phyloP scores from a whole-genome alignment of 2,329 filamentous ascomycete genomes.

The Myriosclerotinia scirpicola region DNA sequence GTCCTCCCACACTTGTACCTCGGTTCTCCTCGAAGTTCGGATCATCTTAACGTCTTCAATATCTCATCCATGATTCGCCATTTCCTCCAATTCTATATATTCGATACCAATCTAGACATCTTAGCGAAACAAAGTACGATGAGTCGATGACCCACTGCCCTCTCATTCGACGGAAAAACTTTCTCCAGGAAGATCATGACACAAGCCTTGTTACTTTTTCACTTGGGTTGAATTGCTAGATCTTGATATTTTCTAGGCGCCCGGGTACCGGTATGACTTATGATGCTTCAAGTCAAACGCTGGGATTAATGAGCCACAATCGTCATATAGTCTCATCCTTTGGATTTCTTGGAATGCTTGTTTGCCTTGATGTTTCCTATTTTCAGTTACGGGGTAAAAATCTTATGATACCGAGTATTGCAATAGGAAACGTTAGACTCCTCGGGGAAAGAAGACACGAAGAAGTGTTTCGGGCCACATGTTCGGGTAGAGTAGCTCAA shows the following conservation, averaged over 20 bases:
- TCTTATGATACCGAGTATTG: not conserved
- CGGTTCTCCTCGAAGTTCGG: constrained; percentile 3
- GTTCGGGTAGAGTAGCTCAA: constrained; percentile 8
- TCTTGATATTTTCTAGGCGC: not conserved
- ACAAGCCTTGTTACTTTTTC: constrained; percentile 7
- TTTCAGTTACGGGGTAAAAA: not conserved
- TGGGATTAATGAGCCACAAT: constrained; percentile 5
- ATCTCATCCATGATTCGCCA: not conserved
- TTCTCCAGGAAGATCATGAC: constrained; percentile 5
- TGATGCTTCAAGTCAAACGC: constrained; percentile 7
- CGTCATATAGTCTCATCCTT: not conserved
- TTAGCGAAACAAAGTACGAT: constrained; percentile 11
- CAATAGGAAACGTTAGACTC: not conserved
- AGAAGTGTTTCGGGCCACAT: not conserved
- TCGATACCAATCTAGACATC: constrained; percentile 7
- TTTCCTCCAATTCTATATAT: constrained; percentile 2
- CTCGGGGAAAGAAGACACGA: not conserved
- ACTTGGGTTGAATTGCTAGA: not conserved
- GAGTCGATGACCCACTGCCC: not conserved
- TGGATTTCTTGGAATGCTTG: not conserved
- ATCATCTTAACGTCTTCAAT: constrained; percentile 1
- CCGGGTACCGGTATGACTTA: constrained; percentile 10
- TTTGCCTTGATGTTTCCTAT: not conserved
- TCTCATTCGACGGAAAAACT: constrained; percentile 12
- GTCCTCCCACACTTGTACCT: not conserved